Evolutionary conservation across 2,329 filamentous ascomycete species (phyloP).

Genomic region (Pochonia chlamydosporia): DNA sequence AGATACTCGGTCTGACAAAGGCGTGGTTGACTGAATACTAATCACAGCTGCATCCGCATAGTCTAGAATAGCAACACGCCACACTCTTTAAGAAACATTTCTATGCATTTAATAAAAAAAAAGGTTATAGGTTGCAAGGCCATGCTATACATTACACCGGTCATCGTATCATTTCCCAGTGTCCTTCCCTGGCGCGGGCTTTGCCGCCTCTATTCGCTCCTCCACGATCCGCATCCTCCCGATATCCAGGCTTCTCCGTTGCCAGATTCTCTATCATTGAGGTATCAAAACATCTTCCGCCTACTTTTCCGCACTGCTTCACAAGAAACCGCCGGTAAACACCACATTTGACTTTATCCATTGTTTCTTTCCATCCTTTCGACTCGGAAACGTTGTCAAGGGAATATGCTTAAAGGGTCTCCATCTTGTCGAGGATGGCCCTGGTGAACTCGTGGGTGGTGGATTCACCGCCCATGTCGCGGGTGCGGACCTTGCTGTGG

Average conservation of each 20-base stretch:
- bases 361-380: not conserved
- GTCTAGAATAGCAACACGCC: too few relatives aligned
- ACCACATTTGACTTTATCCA: not conserved
- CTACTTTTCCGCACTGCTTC: not conserved
- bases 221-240: not conserved
- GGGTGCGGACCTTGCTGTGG: conserved; percentile 73
- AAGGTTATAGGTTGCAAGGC: conserved; percentile 5
- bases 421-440: conserved; percentile 94
- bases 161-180: not conserved
- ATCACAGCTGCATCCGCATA: too few relatives aligned
- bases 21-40: too few relatives aligned
- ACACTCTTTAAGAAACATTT: conserved; percentile 1
- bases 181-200: not conserved
- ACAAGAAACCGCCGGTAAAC: not conserved
- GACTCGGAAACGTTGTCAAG: not conserved
- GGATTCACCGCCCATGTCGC: conserved; percentile 89
- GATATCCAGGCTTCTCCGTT: not conserved
- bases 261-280: not conserved
- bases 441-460: conserved; percentile 94
- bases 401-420: conserved; percentile 52
- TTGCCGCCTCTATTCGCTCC: not conserved
- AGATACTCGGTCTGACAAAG: too few relatives aligned
- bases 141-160: conserved; percentile 9
- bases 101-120: conserved; percentile 8
- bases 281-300: conserved; percentile 6